Conservation (phyloP, 805 yeast genomes). For the Starmerella etchellsii region DNA sequence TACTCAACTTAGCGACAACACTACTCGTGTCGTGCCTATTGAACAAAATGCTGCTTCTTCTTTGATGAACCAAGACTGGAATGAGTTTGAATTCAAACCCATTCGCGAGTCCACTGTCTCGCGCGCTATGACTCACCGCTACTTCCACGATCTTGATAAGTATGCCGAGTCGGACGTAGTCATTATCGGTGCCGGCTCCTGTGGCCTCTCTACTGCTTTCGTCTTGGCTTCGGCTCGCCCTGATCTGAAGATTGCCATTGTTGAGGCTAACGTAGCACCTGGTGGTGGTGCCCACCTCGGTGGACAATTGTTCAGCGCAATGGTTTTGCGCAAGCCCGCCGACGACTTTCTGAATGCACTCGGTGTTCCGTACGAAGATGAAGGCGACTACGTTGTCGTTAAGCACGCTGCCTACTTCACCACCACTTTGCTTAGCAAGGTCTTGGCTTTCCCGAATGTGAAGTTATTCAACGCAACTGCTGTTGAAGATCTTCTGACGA, state of each 20-base stretch:
- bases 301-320: constrained; percentile 64
- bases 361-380: constrained; percentile 58
- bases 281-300: constrained; percentile 77
- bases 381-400: constrained; percentile 67
- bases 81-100: constrained; percentile 52
- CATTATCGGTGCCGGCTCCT: constrained; percentile 67
- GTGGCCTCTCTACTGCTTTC: constrained; percentile 67
- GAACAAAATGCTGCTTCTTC: constrained; percentile 10
- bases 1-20: constrained; percentile 4
- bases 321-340: constrained; percentile 74
- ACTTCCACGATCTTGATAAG: constrained; percentile 59
- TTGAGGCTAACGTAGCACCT: constrained; percentile 63
- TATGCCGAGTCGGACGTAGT: constrained; percentile 65
- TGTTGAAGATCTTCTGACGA: constrained; percentile 66
- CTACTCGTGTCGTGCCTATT: constrained; percentile 7
- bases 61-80: constrained; percentile 39
- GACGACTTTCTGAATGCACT: constrained; percentile 51
- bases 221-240: constrained; percentile 61
- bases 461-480: constrained; percentile 70
- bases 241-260: constrained; percentile 57
- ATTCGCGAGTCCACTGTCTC: constrained; percentile 69
- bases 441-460: constrained; percentile 57
- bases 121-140: constrained; percentile 66
- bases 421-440: constrained; percentile 57
- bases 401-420: constrained; percentile 70